These are phyloP conservation scores for Stylosanthes scabra DNA, from an alignment of 331 rosid genomes.

Conservation along the genomic window DNA sequence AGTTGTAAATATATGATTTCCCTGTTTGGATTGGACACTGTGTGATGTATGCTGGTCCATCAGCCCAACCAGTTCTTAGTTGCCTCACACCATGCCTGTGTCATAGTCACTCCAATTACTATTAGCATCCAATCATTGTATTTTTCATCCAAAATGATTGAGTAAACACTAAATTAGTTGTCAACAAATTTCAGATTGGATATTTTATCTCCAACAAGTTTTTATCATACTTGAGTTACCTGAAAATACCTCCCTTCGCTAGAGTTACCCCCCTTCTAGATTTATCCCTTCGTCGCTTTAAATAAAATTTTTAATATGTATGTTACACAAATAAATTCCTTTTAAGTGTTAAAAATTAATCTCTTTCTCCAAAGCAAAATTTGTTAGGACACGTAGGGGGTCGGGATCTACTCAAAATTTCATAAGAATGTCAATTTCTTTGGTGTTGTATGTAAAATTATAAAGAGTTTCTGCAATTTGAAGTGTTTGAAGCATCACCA, in stretches of 20 bases:
- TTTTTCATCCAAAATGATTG: not conserved
- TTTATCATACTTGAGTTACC: too few species aligned
- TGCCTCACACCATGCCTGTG: slow-evolving; percentile 89
- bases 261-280: too few species aligned
- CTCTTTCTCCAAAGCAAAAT: too few species aligned
- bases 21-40: slow-evolving; percentile 84
- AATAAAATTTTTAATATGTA: too few species aligned
- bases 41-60: slow-evolving; percentile 84
- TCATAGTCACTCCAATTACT: slow-evolving; percentile 9
- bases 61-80: slow-evolving; percentile 79
- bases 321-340: too few species aligned
- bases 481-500: slow-evolving; percentile 53
- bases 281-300: too few species aligned
- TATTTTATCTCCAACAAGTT: too few species aligned
- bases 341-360: too few species aligned
- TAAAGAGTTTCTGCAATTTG: not conserved
- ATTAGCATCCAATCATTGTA: not conserved
- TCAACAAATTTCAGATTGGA: too few species aligned
- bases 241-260: too few species aligned
- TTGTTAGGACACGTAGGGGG: too few species aligned
- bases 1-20: slow-evolving; percentile 69
- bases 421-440: not conserved
- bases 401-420: not conserved
- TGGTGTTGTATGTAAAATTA: not conserved
- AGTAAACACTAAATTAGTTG: too few species aligned